These are phyloP conservation scores for Irpex sp. DNA, from an alignment of 1,284 basidiomycete species.

Conservation along the genomic window DNA sequence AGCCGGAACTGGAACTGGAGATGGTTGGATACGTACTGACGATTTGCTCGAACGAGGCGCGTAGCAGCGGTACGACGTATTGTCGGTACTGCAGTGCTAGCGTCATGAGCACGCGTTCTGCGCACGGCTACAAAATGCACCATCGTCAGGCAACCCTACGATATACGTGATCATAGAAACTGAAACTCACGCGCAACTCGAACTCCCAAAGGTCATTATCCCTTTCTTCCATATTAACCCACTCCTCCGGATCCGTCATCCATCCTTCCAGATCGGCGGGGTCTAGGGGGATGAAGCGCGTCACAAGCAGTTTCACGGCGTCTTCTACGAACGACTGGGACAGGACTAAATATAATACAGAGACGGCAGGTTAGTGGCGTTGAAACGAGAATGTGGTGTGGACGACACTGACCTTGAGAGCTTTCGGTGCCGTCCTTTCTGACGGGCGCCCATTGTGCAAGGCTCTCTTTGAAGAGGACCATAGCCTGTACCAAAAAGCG, in stretches of 20 bases:
- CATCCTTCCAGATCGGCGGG: constrained; percentile 75
- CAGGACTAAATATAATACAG: constrained; percentile 46
- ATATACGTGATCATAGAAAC: no score
- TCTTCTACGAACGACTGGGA: constrained; percentile 74
- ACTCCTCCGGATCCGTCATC: constrained; percentile 86
- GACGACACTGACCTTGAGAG: constrained; percentile 44
- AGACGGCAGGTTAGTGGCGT: no score
- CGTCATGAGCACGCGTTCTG: constrained; percentile 82
- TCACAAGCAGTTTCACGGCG: constrained; percentile 75
- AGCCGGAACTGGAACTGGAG: not conserved
- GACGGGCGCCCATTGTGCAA: constrained; percentile 67
- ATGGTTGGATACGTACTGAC: constrained; percentile 39
- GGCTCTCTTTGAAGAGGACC: constrained; percentile 84
- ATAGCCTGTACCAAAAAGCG: constrained; percentile 83
- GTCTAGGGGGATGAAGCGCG: constrained; percentile 80
- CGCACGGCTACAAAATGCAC: constrained; percentile 63
- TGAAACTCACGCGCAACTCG: constrained; percentile 69
- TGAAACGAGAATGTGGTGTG: not conserved
- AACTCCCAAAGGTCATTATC: constrained; percentile 89
- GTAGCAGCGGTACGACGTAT: constrained; percentile 72
- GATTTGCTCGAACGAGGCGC: constrained; percentile 50
- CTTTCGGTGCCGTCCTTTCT: constrained; percentile 59
- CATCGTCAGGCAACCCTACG: no score
- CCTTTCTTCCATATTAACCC: constrained; percentile 82
- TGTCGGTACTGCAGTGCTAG: constrained; percentile 73